These are phyloP conservation scores for Irpex sp. DNA, from an alignment of 1,284 basidiomycete species.

Conservation along the genomic window DNA sequence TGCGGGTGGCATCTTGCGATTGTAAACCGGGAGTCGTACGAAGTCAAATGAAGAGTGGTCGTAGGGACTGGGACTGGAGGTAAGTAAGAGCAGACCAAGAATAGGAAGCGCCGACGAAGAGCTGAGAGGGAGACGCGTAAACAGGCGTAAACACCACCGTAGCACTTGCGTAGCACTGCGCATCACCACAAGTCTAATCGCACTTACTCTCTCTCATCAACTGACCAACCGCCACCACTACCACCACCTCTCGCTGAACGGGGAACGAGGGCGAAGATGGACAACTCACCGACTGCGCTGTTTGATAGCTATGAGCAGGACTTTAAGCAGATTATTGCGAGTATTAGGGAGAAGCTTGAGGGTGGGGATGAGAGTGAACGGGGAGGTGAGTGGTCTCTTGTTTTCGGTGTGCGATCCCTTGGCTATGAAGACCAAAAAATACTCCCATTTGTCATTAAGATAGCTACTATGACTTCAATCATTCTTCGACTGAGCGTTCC, in stretches of 20 bases:
- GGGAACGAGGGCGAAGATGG: slow-evolving; percentile 42
- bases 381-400: slow-evolving; percentile 41
- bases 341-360: slow-evolving; percentile 68
- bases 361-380: slow-evolving; percentile 52
- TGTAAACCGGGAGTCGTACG: background rate
- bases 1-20: slow-evolving; percentile 68
- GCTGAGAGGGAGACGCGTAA: background rate
- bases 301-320: slow-evolving; percentile 84
- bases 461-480: no score
- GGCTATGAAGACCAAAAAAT: background rate
- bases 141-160: background rate
- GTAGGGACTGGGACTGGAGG: background rate
- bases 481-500: no score
- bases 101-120: background rate
- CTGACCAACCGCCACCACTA: background rate
- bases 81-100: background rate
- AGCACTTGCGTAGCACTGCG: background rate
- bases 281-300: slow-evolving; percentile 72
- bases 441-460: no score
- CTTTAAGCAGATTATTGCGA: slow-evolving; percentile 69
- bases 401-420: background rate
- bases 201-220: background rate
- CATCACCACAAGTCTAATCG: background rate
- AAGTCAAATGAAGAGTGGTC: background rate
- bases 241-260: no score